These are phyloP conservation scores for Termitomyces sp. DNA, from an alignment of 768 basidiomycete species.

Conservation along the genomic window DNA sequence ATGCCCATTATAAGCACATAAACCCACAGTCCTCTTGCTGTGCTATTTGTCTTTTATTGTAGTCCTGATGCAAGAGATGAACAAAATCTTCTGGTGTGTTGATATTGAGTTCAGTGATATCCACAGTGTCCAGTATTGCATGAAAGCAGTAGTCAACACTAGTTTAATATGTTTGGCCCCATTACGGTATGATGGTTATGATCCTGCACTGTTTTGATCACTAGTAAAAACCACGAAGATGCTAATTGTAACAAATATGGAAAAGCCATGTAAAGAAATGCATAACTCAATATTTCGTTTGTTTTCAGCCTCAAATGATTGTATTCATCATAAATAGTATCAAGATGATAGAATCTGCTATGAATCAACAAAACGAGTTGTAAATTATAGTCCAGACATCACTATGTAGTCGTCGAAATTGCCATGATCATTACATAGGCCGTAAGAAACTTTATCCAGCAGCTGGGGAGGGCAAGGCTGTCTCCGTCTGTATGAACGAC, in stretches of 20 bases:
- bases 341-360: background rate
- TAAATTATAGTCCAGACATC: slow-evolving; percentile 45
- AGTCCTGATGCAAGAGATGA: background rate
- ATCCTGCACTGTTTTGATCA: too few species aligned
- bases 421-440: background rate
- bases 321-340: background rate
- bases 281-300: background rate
- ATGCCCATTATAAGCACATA: background rate
- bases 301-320: background rate
- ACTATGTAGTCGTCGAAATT: background rate
- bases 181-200: too few species aligned
- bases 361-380: slow-evolving; percentile 29
- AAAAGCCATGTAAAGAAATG: background rate
- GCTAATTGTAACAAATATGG: too few species aligned
- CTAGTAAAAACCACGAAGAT: too few species aligned
- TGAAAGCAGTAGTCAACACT: background rate
- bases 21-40: background rate
- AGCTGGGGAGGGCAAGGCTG: slow-evolving; percentile 21
- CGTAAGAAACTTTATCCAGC: background rate
- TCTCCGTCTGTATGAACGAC: slow-evolving; percentile 42
- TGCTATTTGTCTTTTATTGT: background rate
- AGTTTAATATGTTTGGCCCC: too few species aligned
- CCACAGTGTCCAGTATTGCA: background rate
- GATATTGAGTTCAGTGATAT: too few species aligned
- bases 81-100: background rate